These are phyloP conservation scores for Choanephora cucurbitarum DNA, from an alignment of 371 early-diverging fungal species.

Conservation along the genomic window DNA sequence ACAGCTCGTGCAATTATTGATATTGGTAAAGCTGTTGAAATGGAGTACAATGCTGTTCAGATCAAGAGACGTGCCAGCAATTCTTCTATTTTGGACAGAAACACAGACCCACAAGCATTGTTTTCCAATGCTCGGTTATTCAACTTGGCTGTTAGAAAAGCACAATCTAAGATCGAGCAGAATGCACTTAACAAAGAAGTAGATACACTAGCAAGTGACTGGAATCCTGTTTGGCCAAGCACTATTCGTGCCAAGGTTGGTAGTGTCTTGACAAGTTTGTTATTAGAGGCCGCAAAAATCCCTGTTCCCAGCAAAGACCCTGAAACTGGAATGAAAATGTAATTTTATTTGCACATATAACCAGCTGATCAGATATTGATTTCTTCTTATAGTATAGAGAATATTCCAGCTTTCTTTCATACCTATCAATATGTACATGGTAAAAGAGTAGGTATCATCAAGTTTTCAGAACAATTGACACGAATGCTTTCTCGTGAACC, in stretches of 20 bases:
- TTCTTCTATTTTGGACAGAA: constrained; percentile 5
- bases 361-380: no score
- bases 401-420: constrained; percentile 87
- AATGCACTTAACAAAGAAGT: constrained; percentile 27
- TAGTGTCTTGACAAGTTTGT: constrained; percentile 66
- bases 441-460: constrained; percentile 77
- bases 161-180: constrained; percentile 59
- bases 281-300: constrained; percentile 77
- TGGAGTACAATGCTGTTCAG: constrained; percentile 81
- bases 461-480: constrained; percentile 66
- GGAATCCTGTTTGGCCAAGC: constrained; percentile 72
- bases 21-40: constrained; percentile 82
- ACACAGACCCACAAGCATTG: constrained; percentile 57
- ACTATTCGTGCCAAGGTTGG: constrained; percentile 67
- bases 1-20: constrained; percentile 63
- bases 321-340: constrained; percentile 54
- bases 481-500: constrained; percentile 72
- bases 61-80: constrained; percentile 53
- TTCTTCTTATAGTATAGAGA: constrained; percentile 33
- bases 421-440: constrained; percentile 63
- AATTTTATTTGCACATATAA: constrained; percentile 18
- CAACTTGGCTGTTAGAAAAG: constrained; percentile 76
- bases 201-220: constrained; percentile 30
- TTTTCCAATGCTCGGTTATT: constrained; percentile 76
- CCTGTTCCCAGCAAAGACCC: constrained; percentile 62